Base-by-base conservation (phyloP, 352 stramenopile genomes). In the Globisporangium viniferum region DNA sequence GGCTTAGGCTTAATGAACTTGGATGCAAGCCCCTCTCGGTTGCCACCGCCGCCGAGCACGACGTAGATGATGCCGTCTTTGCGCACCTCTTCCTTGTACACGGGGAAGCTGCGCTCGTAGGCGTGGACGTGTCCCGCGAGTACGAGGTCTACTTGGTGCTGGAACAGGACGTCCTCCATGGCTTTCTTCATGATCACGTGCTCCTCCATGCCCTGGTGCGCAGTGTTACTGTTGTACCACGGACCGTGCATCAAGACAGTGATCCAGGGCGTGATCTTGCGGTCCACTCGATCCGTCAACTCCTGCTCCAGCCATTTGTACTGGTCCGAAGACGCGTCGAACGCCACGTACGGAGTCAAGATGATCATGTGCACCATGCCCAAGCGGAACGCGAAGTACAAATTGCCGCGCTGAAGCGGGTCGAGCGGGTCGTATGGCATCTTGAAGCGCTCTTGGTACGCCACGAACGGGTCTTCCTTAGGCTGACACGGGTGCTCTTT, bases 221-320 rank as follows among this genome's bases (percentile, higher is more conserved):
- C 83, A 2, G 73, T 86, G 84, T 98, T 97, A 70, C 93, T 98
- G 70, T 96, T 98, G 83, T 98, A 98, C 72, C 96, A 92, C 20
- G 95, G 95, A 7, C 85, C 89, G 67, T 99, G 94, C 76, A 98
- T 95, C 64, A 98, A 88, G 24, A 98, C 81, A 3, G 97, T 74
- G 3, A 98, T 60, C 93, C 93, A 99, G 1, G 95, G 95, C 9
- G 94, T 98, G 20, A 86, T 54, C 1, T 58, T 71, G 46, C 93
- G 92, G 73, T 99, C 83, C 1, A 98, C 83, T 5, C 73, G 80
- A 36, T 77, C 56, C 60, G 62, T n/a, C 14, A 99, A 77, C 73
- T 98, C 90, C 27, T 86, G 73, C 53, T 90, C 65, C 0, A 98
- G 70, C 93, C 92, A 99, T 54, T 91, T 62, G 64, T 97, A 93